phyloP scores from a whole-genome alignment of 1,284 basidiomycete genomes.

The Ceratobasidium sp. region DNA sequence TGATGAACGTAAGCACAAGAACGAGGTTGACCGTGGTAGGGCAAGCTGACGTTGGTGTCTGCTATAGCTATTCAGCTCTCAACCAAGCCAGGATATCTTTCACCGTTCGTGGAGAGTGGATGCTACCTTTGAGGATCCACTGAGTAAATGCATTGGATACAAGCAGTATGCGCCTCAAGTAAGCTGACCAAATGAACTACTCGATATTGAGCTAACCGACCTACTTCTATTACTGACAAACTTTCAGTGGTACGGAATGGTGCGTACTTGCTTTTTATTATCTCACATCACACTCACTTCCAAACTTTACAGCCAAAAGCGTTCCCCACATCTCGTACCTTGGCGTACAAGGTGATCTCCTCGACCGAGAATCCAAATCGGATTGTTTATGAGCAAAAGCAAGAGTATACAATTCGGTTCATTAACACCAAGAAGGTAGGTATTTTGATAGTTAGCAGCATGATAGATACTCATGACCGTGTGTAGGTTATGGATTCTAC shows the following conservation, averaged over 20 bases:
- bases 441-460: no score
- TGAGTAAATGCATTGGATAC: slow-evolving; percentile 67
- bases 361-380: slow-evolving; percentile 70
- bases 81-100: slow-evolving; percentile 70
- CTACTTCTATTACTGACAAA: slow-evolving; percentile 21
- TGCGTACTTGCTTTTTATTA: slow-evolving; percentile 55
- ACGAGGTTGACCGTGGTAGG: not conserved
- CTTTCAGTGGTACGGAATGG: slow-evolving; percentile 73
- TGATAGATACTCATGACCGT: slow-evolving; percentile 52
- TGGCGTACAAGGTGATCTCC: slow-evolving; percentile 69
- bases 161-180: slow-evolving; percentile 71
- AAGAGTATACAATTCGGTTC: slow-evolving; percentile 70
- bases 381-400: slow-evolving; percentile 72
- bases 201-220: not conserved
- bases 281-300: not conserved
- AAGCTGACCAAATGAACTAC: slow-evolving; percentile 47
- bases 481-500: slow-evolving; percentile 68
- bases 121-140: slow-evolving; percentile 74
- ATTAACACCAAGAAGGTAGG: slow-evolving; percentile 69
- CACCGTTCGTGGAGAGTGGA: slow-evolving; percentile 69
- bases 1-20: slow-evolving; percentile 63
- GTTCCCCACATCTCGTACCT: slow-evolving; percentile 66
- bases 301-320: slow-evolving; percentile 65
- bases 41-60: not conserved
- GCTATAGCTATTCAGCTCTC: slow-evolving; percentile 68